These are phyloP conservation scores for Clitoria ternatea DNA, from an alignment of 306 rosid genomes.

Conservation along the genomic window DNA sequence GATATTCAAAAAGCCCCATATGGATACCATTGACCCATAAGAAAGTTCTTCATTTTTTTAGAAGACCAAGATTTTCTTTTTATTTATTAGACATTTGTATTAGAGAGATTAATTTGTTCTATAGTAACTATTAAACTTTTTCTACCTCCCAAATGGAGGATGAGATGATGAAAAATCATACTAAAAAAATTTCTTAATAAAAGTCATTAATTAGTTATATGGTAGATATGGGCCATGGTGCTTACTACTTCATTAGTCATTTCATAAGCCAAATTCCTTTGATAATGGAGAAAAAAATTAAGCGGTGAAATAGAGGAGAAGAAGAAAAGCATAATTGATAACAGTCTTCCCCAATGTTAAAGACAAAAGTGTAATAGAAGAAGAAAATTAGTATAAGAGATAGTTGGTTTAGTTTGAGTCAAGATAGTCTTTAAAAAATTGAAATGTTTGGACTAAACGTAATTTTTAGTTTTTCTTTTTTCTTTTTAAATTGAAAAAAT, in stretches of 20 bases:
- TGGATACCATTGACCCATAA: too few species aligned
- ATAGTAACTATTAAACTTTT: conserved; percentile 19
- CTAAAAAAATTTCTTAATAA: conserved; percentile 33
- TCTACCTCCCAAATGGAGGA: conserved; percentile 22
- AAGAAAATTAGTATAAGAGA: conserved; percentile 6
- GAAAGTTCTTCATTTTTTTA: too few species aligned
- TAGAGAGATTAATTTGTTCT: conserved; percentile 26
- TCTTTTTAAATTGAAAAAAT: neutral
- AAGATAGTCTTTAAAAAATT: conserved; percentile 28
- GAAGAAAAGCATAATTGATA: neutral
- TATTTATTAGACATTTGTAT: neutral
- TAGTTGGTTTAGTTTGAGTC: conserved; percentile 33
- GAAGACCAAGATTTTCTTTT: too few species aligned
- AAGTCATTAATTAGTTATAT: conserved; percentile 31
- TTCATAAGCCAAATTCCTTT: conserved; percentile 36
- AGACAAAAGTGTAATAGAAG: conserved; percentile 17
- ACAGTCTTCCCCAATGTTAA: conserved; percentile 16
- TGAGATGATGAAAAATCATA: conserved; percentile 27
- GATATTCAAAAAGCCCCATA: too few species aligned
- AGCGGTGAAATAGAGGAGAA: neutral
- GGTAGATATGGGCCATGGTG: conserved; percentile 43
- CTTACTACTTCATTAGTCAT: conserved; percentile 31
- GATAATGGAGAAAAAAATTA: conserved; percentile 11
- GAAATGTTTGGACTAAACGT: conserved; percentile 28
- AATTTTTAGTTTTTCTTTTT: conserved; percentile 19